A percentile compares a stretch with the other conserved stretches of the same genome.
phyloP scores from a whole-genome alignment of 1,284 basidiomycete genomes.

The Leccinum griseonigrum region DNA sequence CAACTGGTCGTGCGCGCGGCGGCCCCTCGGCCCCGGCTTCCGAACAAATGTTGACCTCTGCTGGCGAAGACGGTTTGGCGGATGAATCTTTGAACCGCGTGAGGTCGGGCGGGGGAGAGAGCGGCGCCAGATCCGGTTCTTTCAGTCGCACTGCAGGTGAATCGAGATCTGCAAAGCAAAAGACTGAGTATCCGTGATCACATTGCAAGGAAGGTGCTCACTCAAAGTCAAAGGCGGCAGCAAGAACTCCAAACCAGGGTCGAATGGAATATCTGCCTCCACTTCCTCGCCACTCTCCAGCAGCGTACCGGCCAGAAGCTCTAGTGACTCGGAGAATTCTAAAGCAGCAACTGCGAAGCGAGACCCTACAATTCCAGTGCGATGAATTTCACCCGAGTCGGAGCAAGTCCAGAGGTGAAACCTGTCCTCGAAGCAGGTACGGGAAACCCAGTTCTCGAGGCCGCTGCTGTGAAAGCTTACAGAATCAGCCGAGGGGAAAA shows the following conservation, averaged over 20 bases:
- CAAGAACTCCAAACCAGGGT: slow-evolving; percentile 17
- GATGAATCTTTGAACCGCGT: slow-evolving; percentile 7
- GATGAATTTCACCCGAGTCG: slow-evolving; percentile 36
- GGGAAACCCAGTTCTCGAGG: slow-evolving; percentile 61
- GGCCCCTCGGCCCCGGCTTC: neutral
- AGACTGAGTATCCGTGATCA: slow-evolving; percentile 13
- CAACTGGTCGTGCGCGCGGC: slow-evolving; percentile 4
- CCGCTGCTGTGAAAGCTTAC: slow-evolving; percentile 51
- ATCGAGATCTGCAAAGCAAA: slow-evolving; percentile 22
- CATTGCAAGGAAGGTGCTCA: slow-evolving; percentile 11
- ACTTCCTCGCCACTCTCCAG: slow-evolving; percentile 15
- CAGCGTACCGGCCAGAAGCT: slow-evolving; percentile 51
- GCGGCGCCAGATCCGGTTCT: slow-evolving; percentile 3
- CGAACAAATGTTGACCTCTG: neutral
- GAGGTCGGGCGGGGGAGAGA: neutral
- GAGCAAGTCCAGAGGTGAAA: slow-evolving; percentile 50
- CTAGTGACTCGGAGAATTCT: slow-evolving; percentile 65
- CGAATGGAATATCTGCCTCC: slow-evolving; percentile 9
- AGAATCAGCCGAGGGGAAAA: slow-evolving; percentile 39
- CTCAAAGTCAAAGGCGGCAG: slow-evolving; percentile 16
- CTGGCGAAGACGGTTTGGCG: neutral
- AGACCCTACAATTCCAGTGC: slow-evolving; percentile 45
- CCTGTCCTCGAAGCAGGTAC: slow-evolving; percentile 76
- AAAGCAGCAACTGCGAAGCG: slow-evolving; percentile 66
- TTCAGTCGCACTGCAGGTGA: slow-evolving; percentile 12